phyloP scores from a whole-genome alignment of 176 grass and related monocot species.

The Hsuehochloa calcarea region DNA sequence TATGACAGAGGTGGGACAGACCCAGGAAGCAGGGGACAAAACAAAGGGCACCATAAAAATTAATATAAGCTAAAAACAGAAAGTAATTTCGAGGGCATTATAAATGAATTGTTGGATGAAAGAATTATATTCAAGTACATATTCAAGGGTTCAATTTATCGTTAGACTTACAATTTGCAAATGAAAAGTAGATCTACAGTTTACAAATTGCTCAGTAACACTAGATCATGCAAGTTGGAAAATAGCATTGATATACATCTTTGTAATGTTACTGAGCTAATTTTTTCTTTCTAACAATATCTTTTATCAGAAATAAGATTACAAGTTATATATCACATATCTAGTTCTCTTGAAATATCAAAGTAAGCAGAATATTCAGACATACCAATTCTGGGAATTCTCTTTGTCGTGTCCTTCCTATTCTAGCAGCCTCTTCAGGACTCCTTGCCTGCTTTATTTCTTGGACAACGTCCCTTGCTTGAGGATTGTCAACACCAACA shows the following conservation, averaged over 20 bases:
- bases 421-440: constrained; percentile 88
- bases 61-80: not conserved
- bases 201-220: not conserved
- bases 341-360: not conserved
- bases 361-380: not conserved
- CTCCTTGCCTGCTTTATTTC: constrained; percentile 83
- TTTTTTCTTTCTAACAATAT: not conserved
- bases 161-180: not conserved
- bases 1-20: not conserved
- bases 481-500: constrained; percentile 54
- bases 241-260: too few species aligned
- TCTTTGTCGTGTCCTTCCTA: constrained; percentile 86
- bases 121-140: not conserved
- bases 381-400: constrained; percentile 76
- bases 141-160: not conserved
- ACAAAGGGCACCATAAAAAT: not conserved
- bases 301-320: not conserved
- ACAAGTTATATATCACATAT: not conserved
- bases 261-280: not conserved
- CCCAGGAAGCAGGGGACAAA: not conserved
- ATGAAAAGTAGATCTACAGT: not conserved
- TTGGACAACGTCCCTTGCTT: constrained; percentile 57
- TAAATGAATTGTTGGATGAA: not conserved
- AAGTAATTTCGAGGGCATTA: not conserved
- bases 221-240: too few species aligned